These are phyloP conservation scores for Talaromyces thailandensis DNA, from an alignment of 495 filamentous ascomycete species.

Conservation along the genomic window DNA sequence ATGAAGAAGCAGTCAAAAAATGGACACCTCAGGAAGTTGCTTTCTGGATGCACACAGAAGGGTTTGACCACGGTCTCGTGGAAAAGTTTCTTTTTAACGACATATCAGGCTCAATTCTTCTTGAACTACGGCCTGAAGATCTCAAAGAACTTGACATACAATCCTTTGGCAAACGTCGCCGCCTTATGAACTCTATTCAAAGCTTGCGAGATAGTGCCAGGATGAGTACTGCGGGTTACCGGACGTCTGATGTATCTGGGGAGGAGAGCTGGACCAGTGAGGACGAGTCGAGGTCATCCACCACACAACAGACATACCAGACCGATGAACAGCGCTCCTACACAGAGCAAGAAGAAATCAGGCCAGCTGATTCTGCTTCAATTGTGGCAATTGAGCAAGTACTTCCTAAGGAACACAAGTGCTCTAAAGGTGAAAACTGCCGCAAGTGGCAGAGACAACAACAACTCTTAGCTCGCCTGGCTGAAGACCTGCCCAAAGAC, in stretches of 20 bases:
- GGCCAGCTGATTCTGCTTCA: constrained; percentile 72
- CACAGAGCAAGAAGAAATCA: constrained; percentile 32
- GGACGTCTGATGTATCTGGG: too few species aligned
- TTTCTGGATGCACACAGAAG: constrained; percentile 68
- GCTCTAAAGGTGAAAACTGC: constrained; percentile 86
- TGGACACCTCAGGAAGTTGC: constrained; percentile 75
- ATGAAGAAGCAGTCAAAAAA: too few species aligned
- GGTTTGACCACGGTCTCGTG: constrained; percentile 66
- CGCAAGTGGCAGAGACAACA: constrained; percentile 70
- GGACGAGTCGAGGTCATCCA: too few species aligned
- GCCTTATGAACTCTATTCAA: constrained; percentile 77
- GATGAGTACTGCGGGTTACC: too few species aligned
- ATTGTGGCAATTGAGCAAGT: constrained; percentile 90
- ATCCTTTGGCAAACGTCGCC: constrained; percentile 88
- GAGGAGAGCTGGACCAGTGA: too few species aligned
- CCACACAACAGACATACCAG: too few species aligned
- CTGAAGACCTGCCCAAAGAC: constrained; percentile 60
- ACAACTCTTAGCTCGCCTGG: constrained; percentile 54
- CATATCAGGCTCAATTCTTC: constrained; percentile 75
- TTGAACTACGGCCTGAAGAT: constrained; percentile 82
- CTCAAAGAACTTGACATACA: constrained; percentile 86
- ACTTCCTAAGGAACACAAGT: constrained; percentile 74
- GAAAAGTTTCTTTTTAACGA: constrained; percentile 84
- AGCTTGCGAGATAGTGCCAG: constrained; percentile 53
- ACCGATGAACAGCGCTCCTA: too few species aligned